phyloP scores from a whole-genome alignment of 192 early-diverging fungal species.

The Linnemannia exigua region DNA sequence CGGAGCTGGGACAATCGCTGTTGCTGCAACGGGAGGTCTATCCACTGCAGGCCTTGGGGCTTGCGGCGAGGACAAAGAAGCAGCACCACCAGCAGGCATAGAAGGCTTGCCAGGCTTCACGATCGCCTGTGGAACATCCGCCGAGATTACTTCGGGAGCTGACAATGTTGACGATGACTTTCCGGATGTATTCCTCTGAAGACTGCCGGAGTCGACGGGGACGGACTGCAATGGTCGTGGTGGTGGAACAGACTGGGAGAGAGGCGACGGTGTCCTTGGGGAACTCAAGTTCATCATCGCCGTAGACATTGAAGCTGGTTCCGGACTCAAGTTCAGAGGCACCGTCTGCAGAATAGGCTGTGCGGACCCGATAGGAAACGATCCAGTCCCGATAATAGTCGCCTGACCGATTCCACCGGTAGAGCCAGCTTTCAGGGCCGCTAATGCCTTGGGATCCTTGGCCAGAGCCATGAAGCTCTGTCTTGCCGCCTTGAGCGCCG shows the following conservation, averaged over 20 bases:
- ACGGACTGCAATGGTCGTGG: neutral
- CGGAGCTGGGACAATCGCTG: slow-evolving; percentile 8
- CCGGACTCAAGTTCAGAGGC: slow-evolving; percentile 27
- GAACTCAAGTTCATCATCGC: neutral
- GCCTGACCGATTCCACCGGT: slow-evolving; percentile 56
- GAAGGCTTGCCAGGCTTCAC: slow-evolving; percentile 43
- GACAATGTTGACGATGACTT: slow-evolving; percentile 32
- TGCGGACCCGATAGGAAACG: slow-evolving; percentile 56
- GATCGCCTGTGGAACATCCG: slow-evolving; percentile 25
- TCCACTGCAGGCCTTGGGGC: slow-evolving; percentile 16
- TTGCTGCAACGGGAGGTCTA: slow-evolving; percentile 1
- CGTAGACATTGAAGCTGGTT: slow-evolving; percentile 6
- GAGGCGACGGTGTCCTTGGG: slow-evolving; percentile 6
- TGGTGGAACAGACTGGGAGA: neutral
- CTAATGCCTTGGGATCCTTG: slow-evolving; percentile 56
- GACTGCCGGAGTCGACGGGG: slow-evolving; percentile 32
- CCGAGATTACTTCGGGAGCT: slow-evolving; percentile 15
- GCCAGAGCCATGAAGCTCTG: slow-evolving; percentile 55
- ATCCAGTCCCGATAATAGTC: slow-evolving; percentile 60
- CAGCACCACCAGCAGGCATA: slow-evolving; percentile 53
- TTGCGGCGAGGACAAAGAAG: slow-evolving; percentile 35
- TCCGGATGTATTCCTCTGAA: slow-evolving; percentile 46
- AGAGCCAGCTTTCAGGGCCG: slow-evolving; percentile 58
- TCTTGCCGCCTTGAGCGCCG: slow-evolving; percentile 50
- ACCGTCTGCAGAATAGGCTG: slow-evolving; percentile 46